Percentiles rank a stretch among this genome's conserved stretches.
phyloP scores from a whole-genome alignment of 106 monocot genomes.

The Cymbidium sinense region DNA sequence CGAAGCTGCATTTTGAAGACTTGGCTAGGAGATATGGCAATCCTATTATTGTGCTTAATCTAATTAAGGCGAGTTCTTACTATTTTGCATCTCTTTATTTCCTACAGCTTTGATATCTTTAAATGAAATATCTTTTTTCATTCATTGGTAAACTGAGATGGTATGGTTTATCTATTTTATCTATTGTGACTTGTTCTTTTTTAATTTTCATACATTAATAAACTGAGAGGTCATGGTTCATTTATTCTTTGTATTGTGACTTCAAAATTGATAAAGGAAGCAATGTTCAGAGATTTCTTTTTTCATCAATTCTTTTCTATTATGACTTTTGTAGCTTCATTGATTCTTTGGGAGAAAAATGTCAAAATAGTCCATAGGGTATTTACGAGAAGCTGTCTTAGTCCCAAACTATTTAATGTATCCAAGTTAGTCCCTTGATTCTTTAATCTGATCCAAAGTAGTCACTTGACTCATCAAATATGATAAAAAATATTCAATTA shows the following conservation, averaged over 20 bases:
- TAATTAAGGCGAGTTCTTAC: constrained; percentile 71
- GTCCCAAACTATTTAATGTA: too few species aligned
- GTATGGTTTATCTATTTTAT: too few species aligned
- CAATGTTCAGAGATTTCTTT: not conserved
- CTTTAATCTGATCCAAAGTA: too few species aligned
- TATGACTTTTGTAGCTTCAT: not conserved
- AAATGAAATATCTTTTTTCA: too few species aligned
- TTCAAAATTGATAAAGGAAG: not conserved
- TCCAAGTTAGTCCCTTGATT: too few species aligned
- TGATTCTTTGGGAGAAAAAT: not conserved
- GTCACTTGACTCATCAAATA: too few species aligned
- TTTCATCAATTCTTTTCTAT: not conserved
- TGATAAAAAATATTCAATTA: too few species aligned
- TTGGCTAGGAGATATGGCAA: constrained; percentile 81
- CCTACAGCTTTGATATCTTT: not conserved
- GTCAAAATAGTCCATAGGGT: too few species aligned
- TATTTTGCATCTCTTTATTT: constrained; percentile 4
- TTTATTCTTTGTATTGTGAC: not conserved
- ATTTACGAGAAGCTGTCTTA: too few species aligned
- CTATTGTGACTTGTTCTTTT: not conserved
- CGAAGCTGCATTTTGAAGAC: constrained; percentile 95
- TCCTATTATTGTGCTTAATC: constrained; percentile 94
- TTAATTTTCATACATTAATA: too few species aligned
- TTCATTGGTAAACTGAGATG: too few species aligned
- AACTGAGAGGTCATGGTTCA: too few species aligned